Percentiles rank a stretch among this genome's conserved stretches.
Evolutionary conservation across 495 filamentous ascomycete genomes (phyloP).

Genomic region (Aspergillus nidulans): DNA sequence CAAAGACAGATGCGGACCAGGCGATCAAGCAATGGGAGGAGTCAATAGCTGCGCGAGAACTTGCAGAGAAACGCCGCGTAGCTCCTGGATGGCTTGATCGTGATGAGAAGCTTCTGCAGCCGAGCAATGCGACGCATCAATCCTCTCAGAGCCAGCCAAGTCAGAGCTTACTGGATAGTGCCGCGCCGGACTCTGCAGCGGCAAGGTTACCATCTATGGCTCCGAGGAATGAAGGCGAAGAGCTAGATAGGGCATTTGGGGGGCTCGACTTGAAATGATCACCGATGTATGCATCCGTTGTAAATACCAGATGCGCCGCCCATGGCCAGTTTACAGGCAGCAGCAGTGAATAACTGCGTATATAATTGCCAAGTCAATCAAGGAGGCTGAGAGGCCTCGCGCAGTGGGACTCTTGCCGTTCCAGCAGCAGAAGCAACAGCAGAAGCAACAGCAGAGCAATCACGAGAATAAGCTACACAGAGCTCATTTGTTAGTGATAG

Average conservation of each 20-base stretch:
- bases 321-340: too few relatives aligned
- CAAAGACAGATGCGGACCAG: conserved; percentile 57
- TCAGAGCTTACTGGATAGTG: conserved; percentile 43
- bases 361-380: too few relatives aligned
- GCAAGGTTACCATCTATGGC: conserved; percentile 42
- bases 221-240: conserved; percentile 61
- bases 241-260: conserved; percentile 88
- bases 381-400: too few relatives aligned
- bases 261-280: conserved; percentile 50
- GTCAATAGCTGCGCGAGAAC: conserved; percentile 65
- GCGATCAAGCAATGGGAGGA: conserved; percentile 68
- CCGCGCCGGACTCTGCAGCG: conserved; percentile 36
- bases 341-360: too few relatives aligned
- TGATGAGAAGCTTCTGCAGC: conserved; percentile 77
- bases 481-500: neutral
- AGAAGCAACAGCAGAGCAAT: too few relatives aligned
- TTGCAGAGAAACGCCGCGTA: conserved; percentile 86
- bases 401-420: too few relatives aligned
- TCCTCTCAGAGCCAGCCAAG: conserved; percentile 23
- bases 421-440: too few relatives aligned
- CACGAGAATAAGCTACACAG: too few relatives aligned
- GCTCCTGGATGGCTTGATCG: conserved; percentile 95
- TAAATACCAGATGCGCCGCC: too few relatives aligned
- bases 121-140: conserved; percentile 31
- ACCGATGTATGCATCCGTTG: neutral